Conservation (phyloP, 495 filamentous ascomycete species). For the Aspergillus cristatus region DNA sequence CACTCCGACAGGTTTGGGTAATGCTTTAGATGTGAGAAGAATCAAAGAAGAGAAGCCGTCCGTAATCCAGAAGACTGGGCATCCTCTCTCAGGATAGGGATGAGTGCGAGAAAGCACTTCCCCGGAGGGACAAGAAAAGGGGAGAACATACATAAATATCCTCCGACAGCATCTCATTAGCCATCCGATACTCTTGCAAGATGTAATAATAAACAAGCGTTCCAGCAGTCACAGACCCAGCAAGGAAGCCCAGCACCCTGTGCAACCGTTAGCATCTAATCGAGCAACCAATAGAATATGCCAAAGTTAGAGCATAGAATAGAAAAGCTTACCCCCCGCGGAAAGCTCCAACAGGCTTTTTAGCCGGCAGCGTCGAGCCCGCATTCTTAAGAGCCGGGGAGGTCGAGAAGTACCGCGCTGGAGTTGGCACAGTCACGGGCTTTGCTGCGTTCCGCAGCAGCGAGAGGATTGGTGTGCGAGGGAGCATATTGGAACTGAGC, state of each 20-base stretch:
- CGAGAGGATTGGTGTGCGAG: conserved; percentile 13
- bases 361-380: conserved; percentile 46
- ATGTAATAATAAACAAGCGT: conserved; percentile 83
- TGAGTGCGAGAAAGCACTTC: too few relatives aligned
- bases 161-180: conserved; percentile 88
- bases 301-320: too few relatives aligned
- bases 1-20: too few relatives aligned
- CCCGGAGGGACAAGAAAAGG: too few relatives aligned
- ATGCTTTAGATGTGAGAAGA: too few relatives aligned
- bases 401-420: conserved; percentile 24
- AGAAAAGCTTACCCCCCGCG: conserved; percentile 73
- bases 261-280: too few relatives aligned
- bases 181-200: conserved; percentile 82
- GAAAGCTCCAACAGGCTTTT: conserved; percentile 84
- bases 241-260: conserved; percentile 88
- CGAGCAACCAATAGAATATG: too few relatives aligned
- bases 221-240: conserved; percentile 73
- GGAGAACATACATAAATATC: conserved; percentile 79
- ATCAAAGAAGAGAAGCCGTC: too few relatives aligned
- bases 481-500: conserved; percentile 3
- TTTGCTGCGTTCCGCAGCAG: conserved; percentile 18
- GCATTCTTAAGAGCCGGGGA: conserved; percentile 26
- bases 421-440: conserved; percentile 7
- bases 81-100: too few relatives aligned
- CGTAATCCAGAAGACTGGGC: too few relatives aligned